These are phyloP conservation scores for Arthrobotrys pseudoclavata DNA, from an alignment of 2,329 filamentous ascomycete species.

Conservation along the genomic window DNA sequence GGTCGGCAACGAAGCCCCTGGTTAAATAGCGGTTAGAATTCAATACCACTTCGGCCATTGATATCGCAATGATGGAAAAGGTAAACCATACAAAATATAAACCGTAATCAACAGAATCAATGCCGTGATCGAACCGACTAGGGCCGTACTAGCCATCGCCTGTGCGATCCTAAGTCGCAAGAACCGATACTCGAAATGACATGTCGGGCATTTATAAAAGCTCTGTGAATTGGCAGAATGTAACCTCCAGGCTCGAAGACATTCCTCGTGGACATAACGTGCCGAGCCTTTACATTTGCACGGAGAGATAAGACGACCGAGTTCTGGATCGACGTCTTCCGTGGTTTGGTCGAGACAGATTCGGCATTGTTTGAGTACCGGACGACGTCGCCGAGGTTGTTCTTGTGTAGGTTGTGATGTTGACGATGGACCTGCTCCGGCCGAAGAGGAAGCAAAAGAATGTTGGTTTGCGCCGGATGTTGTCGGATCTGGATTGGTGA, in stretches of 20 bases:
- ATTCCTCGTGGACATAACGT: slow-evolving; percentile 93
- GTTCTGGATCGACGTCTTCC: slow-evolving; percentile 73
- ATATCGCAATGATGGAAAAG: neutral
- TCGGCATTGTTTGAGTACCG: slow-evolving; percentile 79
- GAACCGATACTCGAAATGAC: slow-evolving; percentile 84
- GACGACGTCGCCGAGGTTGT: slow-evolving; percentile 34
- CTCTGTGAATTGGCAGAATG: slow-evolving; percentile 79
- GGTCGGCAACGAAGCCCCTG: slow-evolving; percentile 91
- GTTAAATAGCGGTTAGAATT: slow-evolving; percentile 67
- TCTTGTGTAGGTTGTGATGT: slow-evolving; percentile 19
- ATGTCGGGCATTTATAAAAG: slow-evolving; percentile 90
- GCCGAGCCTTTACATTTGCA: slow-evolving; percentile 95
- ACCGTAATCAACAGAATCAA: slow-evolving; percentile 78
- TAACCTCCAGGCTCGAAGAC: slow-evolving; percentile 84
- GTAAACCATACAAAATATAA: slow-evolving; percentile 66
- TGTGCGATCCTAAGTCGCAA: slow-evolving; percentile 73
- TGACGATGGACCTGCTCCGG: slow-evolving; percentile 20
- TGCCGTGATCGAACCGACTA: slow-evolving; percentile 79
- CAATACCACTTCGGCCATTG: neutral
- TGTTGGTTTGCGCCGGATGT: slow-evolving; percentile 1
- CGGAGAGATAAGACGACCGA: slow-evolving; percentile 85
- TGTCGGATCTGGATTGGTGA: slow-evolving; percentile 4
- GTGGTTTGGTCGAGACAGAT: slow-evolving; percentile 81
- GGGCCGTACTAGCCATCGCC: slow-evolving; percentile 73
- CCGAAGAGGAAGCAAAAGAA: neutral